Percentiles rank a stretch among this genome's conserved stretches.
phyloP scores from a whole-genome alignment of 2,329 filamentous ascomycete species.

The Fusarium praegraminearum region DNA sequence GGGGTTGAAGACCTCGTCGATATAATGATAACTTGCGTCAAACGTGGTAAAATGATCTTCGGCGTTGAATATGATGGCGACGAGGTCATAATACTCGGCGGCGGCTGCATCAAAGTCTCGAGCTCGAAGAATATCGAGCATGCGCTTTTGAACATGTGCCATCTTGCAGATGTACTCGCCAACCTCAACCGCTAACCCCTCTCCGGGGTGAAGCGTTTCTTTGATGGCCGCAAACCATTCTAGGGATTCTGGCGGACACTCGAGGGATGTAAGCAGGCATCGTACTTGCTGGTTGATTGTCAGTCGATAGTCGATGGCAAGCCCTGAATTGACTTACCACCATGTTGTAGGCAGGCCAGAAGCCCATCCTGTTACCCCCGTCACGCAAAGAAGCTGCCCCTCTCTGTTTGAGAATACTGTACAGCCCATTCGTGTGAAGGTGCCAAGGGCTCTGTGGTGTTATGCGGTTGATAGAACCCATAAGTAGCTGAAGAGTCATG shows the following conservation, averaged over 20 bases:
- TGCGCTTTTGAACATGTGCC: constrained; percentile 46
- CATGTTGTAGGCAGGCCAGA: constrained; percentile 56
- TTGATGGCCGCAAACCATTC: constrained; percentile 53
- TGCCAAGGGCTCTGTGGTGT: constrained; percentile 53
- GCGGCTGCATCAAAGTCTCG: constrained; percentile 49
- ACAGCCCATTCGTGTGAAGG: constrained; percentile 53
- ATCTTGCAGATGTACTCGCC: constrained; percentile 47
- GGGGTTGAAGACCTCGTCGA: constrained; percentile 36
- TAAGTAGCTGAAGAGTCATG: constrained; percentile 49
- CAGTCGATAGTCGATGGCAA: constrained; percentile 3
- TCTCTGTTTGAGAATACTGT: constrained; percentile 54
- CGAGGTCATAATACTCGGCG: constrained; percentile 45
- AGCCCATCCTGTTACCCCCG: constrained; percentile 47
- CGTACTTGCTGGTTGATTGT: constrained; percentile 54
- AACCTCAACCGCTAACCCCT: constrained; percentile 48
- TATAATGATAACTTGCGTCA: constrained; percentile 17
- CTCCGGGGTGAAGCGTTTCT: constrained; percentile 40
- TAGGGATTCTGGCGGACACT: constrained; percentile 53
- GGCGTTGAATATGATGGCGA: constrained; percentile 45
- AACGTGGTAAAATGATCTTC: constrained; percentile 40
- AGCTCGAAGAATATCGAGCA: constrained; percentile 45
- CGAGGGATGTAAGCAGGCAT: constrained; percentile 49
- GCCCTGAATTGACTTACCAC: constrained; percentile 48
- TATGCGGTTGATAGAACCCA: constrained; percentile 52
- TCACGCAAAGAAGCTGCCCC: constrained; percentile 47